Evolutionary conservation across 345 rosid genomes (phyloP).

Genomic region (Eucalyptus shirleyi): DNA sequence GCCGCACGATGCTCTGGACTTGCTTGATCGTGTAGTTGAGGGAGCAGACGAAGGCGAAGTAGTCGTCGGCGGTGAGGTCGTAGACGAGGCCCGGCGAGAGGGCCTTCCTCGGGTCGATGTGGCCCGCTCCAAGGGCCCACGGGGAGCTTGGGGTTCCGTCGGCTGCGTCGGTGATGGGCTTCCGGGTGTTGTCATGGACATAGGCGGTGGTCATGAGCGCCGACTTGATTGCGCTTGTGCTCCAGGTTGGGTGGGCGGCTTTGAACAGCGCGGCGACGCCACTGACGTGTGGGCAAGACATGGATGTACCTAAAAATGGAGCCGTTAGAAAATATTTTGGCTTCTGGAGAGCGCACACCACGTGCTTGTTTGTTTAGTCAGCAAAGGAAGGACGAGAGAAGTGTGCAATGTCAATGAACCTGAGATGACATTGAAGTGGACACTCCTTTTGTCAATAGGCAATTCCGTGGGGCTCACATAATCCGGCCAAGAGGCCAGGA

Average conservation of each 20-base stretch:
- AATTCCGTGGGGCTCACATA: slow-evolving; percentile 61
- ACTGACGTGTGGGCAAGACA: slow-evolving; percentile 96
- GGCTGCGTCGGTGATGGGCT: slow-evolving; percentile 48
- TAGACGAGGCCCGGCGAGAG: slow-evolving; percentile 74
- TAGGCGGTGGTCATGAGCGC: slow-evolving; percentile 82
- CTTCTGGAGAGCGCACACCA: background rate
- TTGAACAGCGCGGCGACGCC: slow-evolving; percentile 77
- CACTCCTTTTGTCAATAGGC: slow-evolving; percentile 26
- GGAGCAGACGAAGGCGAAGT: slow-evolving; percentile 62
- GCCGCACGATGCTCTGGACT: slow-evolving; percentile 39
- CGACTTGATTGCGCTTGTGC: slow-evolving; percentile 76
- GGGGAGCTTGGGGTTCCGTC: slow-evolving; percentile 44
- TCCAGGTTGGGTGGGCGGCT: slow-evolving; percentile 81
- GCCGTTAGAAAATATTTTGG: slow-evolving; percentile 4
- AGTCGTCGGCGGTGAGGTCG: slow-evolving; percentile 55
- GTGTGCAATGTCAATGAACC: slow-evolving; percentile 16
- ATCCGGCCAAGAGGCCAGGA: slow-evolving; percentile 74
- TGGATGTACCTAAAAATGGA: slow-evolving; percentile 61
- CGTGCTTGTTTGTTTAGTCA: background rate
- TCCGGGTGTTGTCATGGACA: slow-evolving; percentile 41
- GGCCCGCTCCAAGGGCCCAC: slow-evolving; percentile 66
- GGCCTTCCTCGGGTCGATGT: slow-evolving; percentile 68
- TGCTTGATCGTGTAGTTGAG: slow-evolving; percentile 41
- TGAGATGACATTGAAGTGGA: too few species aligned
- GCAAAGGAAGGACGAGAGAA: background rate